A percentile compares a stretch with the other conserved stretches of the same genome.
phyloP scores from a whole-genome alignment of 2,329 filamentous ascomycete species.

The Diplodia sapinea region DNA sequence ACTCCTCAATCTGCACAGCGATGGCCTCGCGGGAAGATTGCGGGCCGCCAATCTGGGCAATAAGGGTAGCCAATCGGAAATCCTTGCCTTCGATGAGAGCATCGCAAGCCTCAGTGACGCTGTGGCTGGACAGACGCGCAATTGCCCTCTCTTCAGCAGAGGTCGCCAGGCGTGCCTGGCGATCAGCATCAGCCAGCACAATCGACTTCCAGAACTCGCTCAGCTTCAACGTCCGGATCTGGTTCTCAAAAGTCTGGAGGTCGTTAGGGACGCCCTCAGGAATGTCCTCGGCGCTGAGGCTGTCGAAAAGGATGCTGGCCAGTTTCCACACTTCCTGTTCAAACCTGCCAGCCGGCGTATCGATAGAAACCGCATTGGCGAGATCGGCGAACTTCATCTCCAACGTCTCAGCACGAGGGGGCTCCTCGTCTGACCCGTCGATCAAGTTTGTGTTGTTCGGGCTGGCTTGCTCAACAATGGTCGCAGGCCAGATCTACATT shows the following conservation, averaged over 20 bases:
- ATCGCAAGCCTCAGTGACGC: slow-evolving; percentile 81
- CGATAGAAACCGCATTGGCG: slow-evolving; percentile 53
- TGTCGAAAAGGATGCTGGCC: slow-evolving; percentile 76
- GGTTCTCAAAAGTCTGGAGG: slow-evolving; percentile 50
- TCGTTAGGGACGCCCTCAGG: slow-evolving; percentile 43
- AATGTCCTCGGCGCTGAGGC: slow-evolving; percentile 58
- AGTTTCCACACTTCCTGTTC: slow-evolving; percentile 85
- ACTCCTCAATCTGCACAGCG: slow-evolving; percentile 78
- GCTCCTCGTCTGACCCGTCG: slow-evolving; percentile 11
- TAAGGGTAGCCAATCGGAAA: slow-evolving; percentile 81
- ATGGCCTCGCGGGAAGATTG: slow-evolving; percentile 73
- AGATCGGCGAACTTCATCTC: slow-evolving; percentile 57
- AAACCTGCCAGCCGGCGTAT: slow-evolving; percentile 53
- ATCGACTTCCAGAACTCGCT: slow-evolving; percentile 66
- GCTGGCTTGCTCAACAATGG: slow-evolving; percentile 17
- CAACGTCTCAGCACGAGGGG: slow-evolving; percentile 25
- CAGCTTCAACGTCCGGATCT: slow-evolving; percentile 64
- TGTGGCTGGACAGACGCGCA: slow-evolving; percentile 76
- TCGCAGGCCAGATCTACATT: slow-evolving; percentile 26
- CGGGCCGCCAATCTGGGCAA: slow-evolving; percentile 78
- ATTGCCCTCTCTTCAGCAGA: slow-evolving; percentile 84
- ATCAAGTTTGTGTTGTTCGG: slow-evolving; percentile 20
- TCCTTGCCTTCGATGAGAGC: slow-evolving; percentile 76
- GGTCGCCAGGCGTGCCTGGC: slow-evolving; percentile 61
- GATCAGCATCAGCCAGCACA: slow-evolving; percentile 48